These are phyloP conservation scores for Vigna angularis DNA, from an alignment of 306 rosid genomes.

Conservation along the genomic window DNA sequence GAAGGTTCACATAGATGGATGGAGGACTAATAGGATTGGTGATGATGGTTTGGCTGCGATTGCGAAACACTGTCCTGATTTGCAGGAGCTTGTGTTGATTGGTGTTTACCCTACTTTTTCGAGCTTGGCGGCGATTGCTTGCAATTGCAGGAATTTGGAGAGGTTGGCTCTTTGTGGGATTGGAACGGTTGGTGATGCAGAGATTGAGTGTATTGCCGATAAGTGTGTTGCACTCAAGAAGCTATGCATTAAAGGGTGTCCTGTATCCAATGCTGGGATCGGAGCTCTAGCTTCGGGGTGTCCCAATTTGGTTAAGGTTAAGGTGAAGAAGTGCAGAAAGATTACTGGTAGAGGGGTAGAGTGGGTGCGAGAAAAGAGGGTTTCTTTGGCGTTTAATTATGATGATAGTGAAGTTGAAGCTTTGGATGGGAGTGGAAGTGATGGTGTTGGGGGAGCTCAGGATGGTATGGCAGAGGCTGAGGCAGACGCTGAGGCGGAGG, in stretches of 20 bases:
- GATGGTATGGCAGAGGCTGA: slow-evolving; percentile 41
- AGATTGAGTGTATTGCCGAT: slow-evolving; percentile 73
- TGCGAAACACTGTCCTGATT: slow-evolving; percentile 63
- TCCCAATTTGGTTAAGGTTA: slow-evolving; percentile 82
- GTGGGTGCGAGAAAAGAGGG: slow-evolving; percentile 70
- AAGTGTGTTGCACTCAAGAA: slow-evolving; percentile 77
- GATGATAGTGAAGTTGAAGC: slow-evolving; percentile 62
- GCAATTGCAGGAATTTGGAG: slow-evolving; percentile 72
- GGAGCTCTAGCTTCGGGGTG: slow-evolving; percentile 76
- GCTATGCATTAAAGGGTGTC: slow-evolving; percentile 87
- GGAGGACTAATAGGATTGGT: slow-evolving; percentile 79
- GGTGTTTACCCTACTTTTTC: slow-evolving; percentile 68
- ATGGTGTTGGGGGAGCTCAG: slow-evolving; percentile 48
- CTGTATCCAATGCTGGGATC: slow-evolving; percentile 72
- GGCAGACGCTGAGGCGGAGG: slow-evolving; percentile 40
- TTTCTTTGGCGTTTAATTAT: slow-evolving; percentile 64
- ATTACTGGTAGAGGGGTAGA: slow-evolving; percentile 65
- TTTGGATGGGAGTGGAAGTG: slow-evolving; percentile 55
- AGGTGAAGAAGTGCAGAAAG: slow-evolving; percentile 80
- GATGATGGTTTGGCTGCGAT: slow-evolving; percentile 75
- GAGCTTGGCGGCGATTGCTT: slow-evolving; percentile 63
- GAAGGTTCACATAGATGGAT: slow-evolving; percentile 88
- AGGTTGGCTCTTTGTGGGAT: slow-evolving; percentile 86
- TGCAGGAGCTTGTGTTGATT: slow-evolving; percentile 84
- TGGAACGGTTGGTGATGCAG: slow-evolving; percentile 72